A percentile compares a stretch with the other conserved stretches of the same genome.
Conservation (phyloP, 768 basidiomycete species). For the Auricularia sp. region DNA sequence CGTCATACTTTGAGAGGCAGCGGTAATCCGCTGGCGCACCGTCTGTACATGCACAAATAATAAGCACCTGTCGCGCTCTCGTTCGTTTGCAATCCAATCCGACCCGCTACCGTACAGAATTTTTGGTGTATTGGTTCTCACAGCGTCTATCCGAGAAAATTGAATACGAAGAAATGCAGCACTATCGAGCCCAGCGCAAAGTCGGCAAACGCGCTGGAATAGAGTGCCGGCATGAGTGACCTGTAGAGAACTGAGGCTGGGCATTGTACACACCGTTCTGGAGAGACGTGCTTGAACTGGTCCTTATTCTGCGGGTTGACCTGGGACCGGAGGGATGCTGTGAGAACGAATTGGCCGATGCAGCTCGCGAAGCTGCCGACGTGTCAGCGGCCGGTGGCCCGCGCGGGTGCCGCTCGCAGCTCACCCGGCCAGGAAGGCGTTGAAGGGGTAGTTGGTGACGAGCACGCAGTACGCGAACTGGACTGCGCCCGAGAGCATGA, state of each 20-base stretch:
- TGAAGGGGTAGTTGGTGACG: conserved; percentile 91
- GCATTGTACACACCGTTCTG: conserved; percentile 61
- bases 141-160: conserved; percentile 73
- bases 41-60: not conserved
- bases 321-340: conserved; percentile 85
- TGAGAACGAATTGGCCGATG: conserved; percentile 93
- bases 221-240: not conserved
- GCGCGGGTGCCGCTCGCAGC: conserved; percentile 18
- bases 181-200: conserved; percentile 92
- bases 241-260: not conserved
- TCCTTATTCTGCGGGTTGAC: conserved; percentile 75
- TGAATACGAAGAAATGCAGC: conserved; percentile 96
- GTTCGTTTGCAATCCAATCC: not conserved
- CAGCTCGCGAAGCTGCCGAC: conserved; percentile 74
- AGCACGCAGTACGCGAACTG: conserved; percentile 90
- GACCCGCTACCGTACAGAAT: not conserved
- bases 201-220: conserved; percentile 84
- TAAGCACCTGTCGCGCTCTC: conserved; percentile 8
- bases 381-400: not conserved
- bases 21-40: conserved; percentile 13
- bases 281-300: conserved; percentile 85
- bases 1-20: conserved; percentile 59
- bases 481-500: conserved; percentile 79
- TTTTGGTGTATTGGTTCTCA: not conserved
- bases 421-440: conserved; percentile 93